phyloP scores from a whole-genome alignment of 176 grass and related monocot genomes.

The Poa pratensis region DNA sequence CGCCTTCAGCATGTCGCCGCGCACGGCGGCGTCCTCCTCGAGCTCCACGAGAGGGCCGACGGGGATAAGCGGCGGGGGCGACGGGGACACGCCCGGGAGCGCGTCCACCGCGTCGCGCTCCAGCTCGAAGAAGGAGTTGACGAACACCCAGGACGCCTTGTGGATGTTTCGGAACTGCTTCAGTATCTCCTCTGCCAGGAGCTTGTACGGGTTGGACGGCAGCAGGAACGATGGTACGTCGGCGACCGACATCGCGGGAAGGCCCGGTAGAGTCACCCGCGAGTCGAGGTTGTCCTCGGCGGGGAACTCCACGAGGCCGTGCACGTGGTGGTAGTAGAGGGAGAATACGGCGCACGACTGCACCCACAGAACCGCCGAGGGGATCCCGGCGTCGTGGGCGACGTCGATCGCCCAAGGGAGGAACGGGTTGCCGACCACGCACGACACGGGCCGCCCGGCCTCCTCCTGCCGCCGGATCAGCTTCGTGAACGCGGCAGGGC shows the following conservation, averaged over 20 bases:
- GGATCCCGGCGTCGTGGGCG: slow-evolving; percentile 59
- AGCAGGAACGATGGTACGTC: slow-evolving; percentile 82
- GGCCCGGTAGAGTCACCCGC: slow-evolving; percentile 45
- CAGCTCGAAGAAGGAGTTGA: slow-evolving; percentile 78
- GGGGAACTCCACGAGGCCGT: slow-evolving; percentile 54
- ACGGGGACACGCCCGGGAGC: slow-evolving; percentile 25
- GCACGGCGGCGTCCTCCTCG: slow-evolving; percentile 7
- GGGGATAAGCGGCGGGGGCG: slow-evolving; percentile 53
- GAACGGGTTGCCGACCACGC: slow-evolving; percentile 75
- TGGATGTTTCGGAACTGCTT: slow-evolving; percentile 58
- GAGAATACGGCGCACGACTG: slow-evolving; percentile 83
- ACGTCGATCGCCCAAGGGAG: slow-evolving; percentile 67
- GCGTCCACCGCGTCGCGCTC: slow-evolving; percentile 55
- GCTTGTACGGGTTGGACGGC: slow-evolving; percentile 56
- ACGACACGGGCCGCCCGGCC: slow-evolving; percentile 58
- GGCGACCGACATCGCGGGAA: slow-evolving; percentile 52
- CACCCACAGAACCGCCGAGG: slow-evolving; percentile 71
- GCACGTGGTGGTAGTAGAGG: slow-evolving; percentile 69
- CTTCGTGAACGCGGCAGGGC: slow-evolving; percentile 15
- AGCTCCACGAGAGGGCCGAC: slow-evolving; percentile 69
- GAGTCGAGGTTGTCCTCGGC: slow-evolving; percentile 46
- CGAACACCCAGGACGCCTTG: slow-evolving; percentile 65
- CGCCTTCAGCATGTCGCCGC: slow-evolving; percentile 58
- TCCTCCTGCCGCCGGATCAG: slow-evolving; percentile 55
- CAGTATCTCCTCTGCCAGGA: slow-evolving; percentile 47